Conservation (phyloP, 2,329 filamentous ascomycete genomes). For the Rhytidhysteron rufulum region DNA sequence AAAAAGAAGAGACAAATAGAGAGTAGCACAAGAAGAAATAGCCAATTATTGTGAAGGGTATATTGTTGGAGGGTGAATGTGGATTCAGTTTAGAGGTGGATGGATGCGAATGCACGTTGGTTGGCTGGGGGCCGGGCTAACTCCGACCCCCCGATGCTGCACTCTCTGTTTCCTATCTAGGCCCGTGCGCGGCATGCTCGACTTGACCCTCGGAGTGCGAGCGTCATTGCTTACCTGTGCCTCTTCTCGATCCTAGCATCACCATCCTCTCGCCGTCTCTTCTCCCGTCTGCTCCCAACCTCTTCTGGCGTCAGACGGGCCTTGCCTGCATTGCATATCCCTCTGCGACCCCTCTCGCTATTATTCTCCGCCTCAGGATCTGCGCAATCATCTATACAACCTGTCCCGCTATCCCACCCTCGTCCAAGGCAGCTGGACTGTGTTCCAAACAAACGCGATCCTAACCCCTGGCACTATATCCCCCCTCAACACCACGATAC, state of each 20-base stretch:
- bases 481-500: neutral
- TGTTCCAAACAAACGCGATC: constrained; percentile 1
- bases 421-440: neutral
- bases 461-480: too few relatives aligned
- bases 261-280: neutral
- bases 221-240: constrained; percentile 2
- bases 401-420: neutral
- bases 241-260: neutral
- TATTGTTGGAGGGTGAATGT: neutral
- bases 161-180: too few relatives aligned
- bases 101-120: neutral
- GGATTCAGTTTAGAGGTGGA: neutral
- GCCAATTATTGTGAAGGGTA: neutral
- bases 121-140: neutral
- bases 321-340: neutral
- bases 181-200: too few relatives aligned
- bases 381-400: neutral
- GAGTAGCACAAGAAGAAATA: neutral
- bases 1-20: too few relatives aligned
- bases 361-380: neutral
- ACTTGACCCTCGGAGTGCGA: constrained; percentile 1
- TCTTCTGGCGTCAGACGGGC: neutral
- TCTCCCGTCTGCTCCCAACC: neutral
- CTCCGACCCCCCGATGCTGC: too few relatives aligned
- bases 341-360: neutral